Percentiles rank a stretch among this genome's conserved stretches.
These are phyloP conservation scores for Beta vulgaris DNA, from an alignment of 148 eudicot genomes.

Conservation along the genomic window DNA sequence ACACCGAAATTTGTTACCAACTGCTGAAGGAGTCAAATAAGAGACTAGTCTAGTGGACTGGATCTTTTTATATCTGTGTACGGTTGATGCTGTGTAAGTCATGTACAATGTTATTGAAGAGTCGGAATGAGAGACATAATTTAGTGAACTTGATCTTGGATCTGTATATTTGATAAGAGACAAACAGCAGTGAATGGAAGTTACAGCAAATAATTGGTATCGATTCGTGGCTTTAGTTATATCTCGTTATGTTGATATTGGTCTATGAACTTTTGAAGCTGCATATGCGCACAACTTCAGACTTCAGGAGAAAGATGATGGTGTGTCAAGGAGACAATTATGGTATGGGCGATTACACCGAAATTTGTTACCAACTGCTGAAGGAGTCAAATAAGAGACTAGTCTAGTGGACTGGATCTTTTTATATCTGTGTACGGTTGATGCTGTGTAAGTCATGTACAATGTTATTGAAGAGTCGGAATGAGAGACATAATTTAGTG, in stretches of 20 bases:
- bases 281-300: too few relatives aligned
- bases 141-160: constrained; percentile 4
- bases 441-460: not conserved
- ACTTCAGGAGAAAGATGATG: too few relatives aligned
- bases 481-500: not conserved
- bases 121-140: not conserved
- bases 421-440: not conserved
- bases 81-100: not conserved
- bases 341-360: not conserved
- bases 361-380: not conserved
- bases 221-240: not conserved
- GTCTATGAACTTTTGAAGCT: too few relatives aligned
- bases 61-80: not conserved
- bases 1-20: not conserved
- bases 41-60: not conserved
- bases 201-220: not conserved
- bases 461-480: not conserved
- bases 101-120: not conserved
- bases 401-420: not conserved
- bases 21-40: not conserved
- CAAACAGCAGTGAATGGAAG: not conserved
- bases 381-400: not conserved
- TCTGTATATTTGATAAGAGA: not conserved
- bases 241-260: too few relatives aligned
- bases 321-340: too few relatives aligned